phyloP scores from a whole-genome alignment of 768 basidiomycete species.

The Suillus fuscotomentosus region DNA sequence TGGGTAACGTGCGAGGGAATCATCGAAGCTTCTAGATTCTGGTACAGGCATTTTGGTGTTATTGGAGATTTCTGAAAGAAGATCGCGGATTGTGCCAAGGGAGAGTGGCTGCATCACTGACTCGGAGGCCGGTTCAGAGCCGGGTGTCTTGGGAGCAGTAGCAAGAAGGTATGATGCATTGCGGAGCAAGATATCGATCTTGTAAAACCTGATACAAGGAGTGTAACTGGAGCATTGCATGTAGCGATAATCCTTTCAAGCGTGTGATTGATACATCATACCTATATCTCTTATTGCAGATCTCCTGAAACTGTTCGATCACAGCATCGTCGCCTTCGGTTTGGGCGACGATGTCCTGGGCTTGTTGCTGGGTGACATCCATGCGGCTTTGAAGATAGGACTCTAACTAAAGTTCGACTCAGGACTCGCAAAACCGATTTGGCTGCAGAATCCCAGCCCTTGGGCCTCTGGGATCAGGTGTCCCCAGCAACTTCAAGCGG shows the following conservation, averaged over 20 bases:
- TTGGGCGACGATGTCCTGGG: conserved; percentile 28
- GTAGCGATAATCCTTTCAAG: background rate
- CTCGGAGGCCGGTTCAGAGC: conserved; percentile 2
- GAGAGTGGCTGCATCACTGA: conserved; percentile 20
- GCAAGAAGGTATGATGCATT: conserved; percentile 22
- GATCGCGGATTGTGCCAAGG: conserved; percentile 33
- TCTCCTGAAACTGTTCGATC: conserved; percentile 20
- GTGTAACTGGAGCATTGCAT: conserved; percentile 27
- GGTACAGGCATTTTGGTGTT: conserved; percentile 52
- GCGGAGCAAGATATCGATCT: conserved; percentile 24
- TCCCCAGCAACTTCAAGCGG: background rate
- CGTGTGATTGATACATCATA: conserved; percentile 10
- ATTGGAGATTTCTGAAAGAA: conserved; percentile 42
- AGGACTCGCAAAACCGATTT: background rate
- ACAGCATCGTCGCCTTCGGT: conserved; percentile 16
- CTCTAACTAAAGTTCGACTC: background rate
- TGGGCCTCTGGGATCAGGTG: no score
- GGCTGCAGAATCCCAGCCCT: no score
- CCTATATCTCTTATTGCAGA: conserved; percentile 30
- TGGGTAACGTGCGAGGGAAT: conserved; percentile 42
- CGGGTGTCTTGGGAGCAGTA: conserved; percentile 13
- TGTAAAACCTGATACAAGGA: conserved; percentile 23
- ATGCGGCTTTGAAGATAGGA: background rate
- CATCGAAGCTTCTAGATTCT: conserved; percentile 45
- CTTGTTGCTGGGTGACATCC: conserved; percentile 27